phyloP scores from a whole-genome alignment of 192 early-diverging fungal genomes.

The Rhizophagus clarus region DNA sequence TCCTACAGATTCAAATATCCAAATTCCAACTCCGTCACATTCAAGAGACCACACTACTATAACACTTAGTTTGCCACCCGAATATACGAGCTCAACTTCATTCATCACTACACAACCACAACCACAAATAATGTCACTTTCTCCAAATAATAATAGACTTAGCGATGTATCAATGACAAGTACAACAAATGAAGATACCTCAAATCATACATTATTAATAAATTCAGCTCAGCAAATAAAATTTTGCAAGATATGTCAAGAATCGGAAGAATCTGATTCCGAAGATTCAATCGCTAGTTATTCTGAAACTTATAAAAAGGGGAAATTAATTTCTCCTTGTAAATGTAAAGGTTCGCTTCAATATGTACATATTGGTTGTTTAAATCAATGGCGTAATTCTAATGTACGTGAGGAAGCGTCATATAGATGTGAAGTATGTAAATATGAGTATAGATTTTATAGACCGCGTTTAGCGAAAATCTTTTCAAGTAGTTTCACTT shows the following conservation, averaged over 20 bases:
- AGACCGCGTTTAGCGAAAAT: conserved; percentile 5
- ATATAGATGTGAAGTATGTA: conserved; percentile 28
- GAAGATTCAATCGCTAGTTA: neutral
- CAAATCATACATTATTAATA: neutral
- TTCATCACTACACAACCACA: neutral
- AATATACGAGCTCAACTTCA: neutral
- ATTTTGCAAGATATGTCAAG: conserved; percentile 30
- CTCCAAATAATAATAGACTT: neutral
- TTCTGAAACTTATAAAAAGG: neutral
- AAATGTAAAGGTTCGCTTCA: conserved; percentile 29
- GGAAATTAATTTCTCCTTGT: conserved; percentile 20
- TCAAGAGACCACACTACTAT: neutral
- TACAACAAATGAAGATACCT: neutral
- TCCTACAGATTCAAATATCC: neutral
- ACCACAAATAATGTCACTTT: neutral
- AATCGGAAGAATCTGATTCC: neutral
- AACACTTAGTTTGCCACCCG: neutral
- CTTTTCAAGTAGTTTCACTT: neutral
- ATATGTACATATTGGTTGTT: conserved; percentile 27
- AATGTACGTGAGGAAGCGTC: neutral
- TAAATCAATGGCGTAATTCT: conserved; percentile 19
- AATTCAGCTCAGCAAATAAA: neutral
- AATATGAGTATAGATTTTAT: conserved; percentile 28
- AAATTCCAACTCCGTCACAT: neutral
- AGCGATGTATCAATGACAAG: neutral